Percentiles rank a stretch among this genome's conserved stretches.
Conservation (phyloP, 108 stramenopile species). For the Seminavis robusta region DNA sequence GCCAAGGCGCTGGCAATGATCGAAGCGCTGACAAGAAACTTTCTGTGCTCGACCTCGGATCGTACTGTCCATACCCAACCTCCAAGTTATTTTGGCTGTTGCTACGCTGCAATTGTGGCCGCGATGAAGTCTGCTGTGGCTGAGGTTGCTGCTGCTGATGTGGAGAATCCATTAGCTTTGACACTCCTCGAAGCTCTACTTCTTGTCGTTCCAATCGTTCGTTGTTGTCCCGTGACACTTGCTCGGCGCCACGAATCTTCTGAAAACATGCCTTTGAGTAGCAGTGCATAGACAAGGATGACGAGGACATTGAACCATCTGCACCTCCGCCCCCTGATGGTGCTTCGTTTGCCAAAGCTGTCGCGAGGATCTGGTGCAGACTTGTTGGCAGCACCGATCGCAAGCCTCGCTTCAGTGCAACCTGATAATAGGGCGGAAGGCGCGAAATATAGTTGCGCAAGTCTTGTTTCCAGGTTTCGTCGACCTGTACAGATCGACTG, state of each 20-base stretch:
- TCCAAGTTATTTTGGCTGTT: not conserved
- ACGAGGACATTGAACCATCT: slow-evolving; percentile 10
- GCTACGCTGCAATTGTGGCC: not conserved
- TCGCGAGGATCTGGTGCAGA: slow-evolving; percentile 39
- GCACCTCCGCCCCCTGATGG: too few species aligned
- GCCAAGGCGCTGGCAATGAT: slow-evolving; percentile 68
- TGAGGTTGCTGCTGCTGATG: slow-evolving; percentile 11
- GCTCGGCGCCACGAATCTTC: slow-evolving; percentile 70
- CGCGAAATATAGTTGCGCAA: slow-evolving; percentile 71
- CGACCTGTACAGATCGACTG: slow-evolving; percentile 43
- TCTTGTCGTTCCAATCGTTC: slow-evolving; percentile 67
- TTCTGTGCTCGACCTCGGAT: slow-evolving; percentile 43
- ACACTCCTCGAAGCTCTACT: slow-evolving; percentile 31
- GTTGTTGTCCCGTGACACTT: slow-evolving; percentile 45
- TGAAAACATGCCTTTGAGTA: slow-evolving; percentile 58
- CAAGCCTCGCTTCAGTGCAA: slow-evolving; percentile 51
- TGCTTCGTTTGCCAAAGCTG: slow-evolving; percentile 31
- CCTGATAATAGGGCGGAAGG: slow-evolving; percentile 71
- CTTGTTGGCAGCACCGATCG: slow-evolving; percentile 59
- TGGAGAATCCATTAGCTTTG: slow-evolving; percentile 12
- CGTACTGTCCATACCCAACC: slow-evolving; percentile 66
- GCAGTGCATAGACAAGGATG: slow-evolving; percentile 44
- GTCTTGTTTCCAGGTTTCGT: slow-evolving; percentile 73
- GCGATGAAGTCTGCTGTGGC: not conserved
- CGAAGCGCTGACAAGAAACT: slow-evolving; percentile 56